These are phyloP conservation scores for Fusarium paranaense DNA, from an alignment of 2,329 filamentous ascomycete species.

Conservation along the genomic window DNA sequence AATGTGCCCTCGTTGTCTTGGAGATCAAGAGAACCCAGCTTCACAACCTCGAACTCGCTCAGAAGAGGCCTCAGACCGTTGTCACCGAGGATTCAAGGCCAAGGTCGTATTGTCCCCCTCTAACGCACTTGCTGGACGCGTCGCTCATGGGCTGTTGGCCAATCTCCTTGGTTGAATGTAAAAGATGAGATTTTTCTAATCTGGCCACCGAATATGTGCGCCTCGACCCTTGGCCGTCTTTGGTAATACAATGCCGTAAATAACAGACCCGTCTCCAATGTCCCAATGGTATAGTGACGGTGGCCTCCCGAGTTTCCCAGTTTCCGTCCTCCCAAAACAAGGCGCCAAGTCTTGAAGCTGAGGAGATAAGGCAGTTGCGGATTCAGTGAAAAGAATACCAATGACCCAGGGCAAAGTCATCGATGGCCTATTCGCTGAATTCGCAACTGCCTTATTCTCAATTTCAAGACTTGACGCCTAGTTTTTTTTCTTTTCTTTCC, in stretches of 20 bases:
- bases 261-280: neutral
- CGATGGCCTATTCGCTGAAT: neutral
- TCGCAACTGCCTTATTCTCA: neutral
- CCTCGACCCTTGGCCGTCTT: neutral
- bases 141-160: neutral
- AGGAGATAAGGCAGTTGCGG: neutral
- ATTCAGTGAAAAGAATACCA: neutral
- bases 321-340: neutral
- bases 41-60: neutral
- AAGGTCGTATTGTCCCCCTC: neutral
- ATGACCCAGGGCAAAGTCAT: neutral
- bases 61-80: neutral
- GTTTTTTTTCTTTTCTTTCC: neutral
- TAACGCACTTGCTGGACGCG: neutral
- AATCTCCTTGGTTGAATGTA: neutral
- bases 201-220: neutral
- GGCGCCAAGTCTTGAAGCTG: neutral
- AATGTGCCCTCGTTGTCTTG: neutral
- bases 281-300: neutral
- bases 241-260: neutral
- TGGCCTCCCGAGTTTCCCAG: neutral
- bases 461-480: neutral
- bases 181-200: conserved; percentile 4
- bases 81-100: neutral
- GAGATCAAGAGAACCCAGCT: neutral